Conservation (phyloP, 352 stramenopile species). For the Pythium guiyangense region DNA sequence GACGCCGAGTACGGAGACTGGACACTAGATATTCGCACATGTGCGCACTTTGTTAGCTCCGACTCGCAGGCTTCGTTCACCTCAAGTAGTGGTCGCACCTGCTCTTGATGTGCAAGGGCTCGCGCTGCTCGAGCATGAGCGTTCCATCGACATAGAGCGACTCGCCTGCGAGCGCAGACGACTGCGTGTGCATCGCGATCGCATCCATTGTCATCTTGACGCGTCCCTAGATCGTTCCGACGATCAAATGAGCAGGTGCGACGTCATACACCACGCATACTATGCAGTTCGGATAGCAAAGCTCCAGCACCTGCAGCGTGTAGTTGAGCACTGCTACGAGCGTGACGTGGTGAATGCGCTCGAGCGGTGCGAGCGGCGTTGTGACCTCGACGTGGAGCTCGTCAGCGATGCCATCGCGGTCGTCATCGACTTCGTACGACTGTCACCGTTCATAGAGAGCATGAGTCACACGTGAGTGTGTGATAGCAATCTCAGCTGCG, state of each 20-base stretch:
- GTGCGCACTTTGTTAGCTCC: no score
- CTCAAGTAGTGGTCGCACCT: slow-evolving; percentile 13
- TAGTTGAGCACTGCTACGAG: slow-evolving; percentile 59
- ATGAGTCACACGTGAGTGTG: not conserved
- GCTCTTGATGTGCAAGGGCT: slow-evolving; percentile 35
- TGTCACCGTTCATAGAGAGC: slow-evolving; percentile 7
- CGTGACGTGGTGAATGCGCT: slow-evolving; percentile 44
- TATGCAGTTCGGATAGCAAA: no score
- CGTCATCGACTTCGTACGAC: slow-evolving; percentile 40
- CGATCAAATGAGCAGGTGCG: not conserved
- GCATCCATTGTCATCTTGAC: slow-evolving; percentile 67
- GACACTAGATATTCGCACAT: slow-evolving; percentile 13
- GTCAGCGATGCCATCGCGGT: slow-evolving; percentile 50
- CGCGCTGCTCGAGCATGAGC: slow-evolving; percentile 45
- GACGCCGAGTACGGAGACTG: slow-evolving; percentile 29
- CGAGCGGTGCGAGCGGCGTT: slow-evolving; percentile 36
- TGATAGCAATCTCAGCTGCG: not conserved
- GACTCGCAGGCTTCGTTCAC: not conserved
- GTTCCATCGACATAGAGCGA: slow-evolving; percentile 52
- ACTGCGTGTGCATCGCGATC: slow-evolving; percentile 31
- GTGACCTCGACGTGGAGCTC: slow-evolving; percentile 42
- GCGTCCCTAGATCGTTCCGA: slow-evolving; percentile 16
- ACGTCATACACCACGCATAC: not conserved
- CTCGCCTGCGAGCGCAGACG: slow-evolving; percentile 28
- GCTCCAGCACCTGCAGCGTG: slow-evolving; percentile 29